phyloP scores from a whole-genome alignment of 2,329 filamentous ascomycete species.

The Pyricularia sp. region DNA sequence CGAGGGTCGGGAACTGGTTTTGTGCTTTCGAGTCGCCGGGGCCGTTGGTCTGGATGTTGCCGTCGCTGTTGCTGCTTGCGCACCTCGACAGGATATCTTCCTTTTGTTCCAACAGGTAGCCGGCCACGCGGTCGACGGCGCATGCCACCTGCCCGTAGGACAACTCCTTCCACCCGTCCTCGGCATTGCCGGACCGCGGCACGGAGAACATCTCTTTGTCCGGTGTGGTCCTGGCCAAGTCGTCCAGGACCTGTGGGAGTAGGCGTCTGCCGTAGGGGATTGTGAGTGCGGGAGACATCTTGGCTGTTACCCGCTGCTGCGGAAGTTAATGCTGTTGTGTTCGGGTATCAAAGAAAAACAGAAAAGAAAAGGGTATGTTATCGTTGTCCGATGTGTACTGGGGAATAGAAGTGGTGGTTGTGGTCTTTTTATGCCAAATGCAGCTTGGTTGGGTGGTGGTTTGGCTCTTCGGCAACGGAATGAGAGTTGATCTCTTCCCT shows the following conservation, averaged over 20 bases:
- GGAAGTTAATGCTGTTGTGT: background rate
- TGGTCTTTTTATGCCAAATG: background rate
- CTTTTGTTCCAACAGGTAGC: background rate
- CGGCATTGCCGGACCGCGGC: conserved; percentile 4
- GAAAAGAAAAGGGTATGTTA: too few relatives aligned
- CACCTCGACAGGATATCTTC: background rate
- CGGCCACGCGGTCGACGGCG: conserved; percentile 9
- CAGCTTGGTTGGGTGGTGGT: too few relatives aligned
- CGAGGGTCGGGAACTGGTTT: conserved; percentile 22
- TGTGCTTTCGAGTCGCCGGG: background rate
- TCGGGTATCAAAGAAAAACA: too few relatives aligned
- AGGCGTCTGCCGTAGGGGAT: conserved; percentile 3
- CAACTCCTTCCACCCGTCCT: conserved; percentile 5
- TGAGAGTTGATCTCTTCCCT: too few relatives aligned
- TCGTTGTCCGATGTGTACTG: background rate
- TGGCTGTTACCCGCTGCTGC: background rate
- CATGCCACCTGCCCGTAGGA: conserved; percentile 6
- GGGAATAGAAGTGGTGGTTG: too few relatives aligned
- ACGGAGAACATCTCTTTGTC: background rate
- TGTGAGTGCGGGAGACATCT: background rate
- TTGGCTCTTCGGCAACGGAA: too few relatives aligned
- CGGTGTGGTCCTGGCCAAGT: conserved; percentile 3
- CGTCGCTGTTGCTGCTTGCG: background rate
- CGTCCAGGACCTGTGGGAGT: conserved; percentile 6
- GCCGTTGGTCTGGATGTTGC: background rate